A percentile compares a stretch with the other conserved stretches of the same genome.
These are phyloP conservation scores for Trypanosoma cruzi DNA, from an alignment of 208 protist species.

Conservation along the genomic window DNA sequence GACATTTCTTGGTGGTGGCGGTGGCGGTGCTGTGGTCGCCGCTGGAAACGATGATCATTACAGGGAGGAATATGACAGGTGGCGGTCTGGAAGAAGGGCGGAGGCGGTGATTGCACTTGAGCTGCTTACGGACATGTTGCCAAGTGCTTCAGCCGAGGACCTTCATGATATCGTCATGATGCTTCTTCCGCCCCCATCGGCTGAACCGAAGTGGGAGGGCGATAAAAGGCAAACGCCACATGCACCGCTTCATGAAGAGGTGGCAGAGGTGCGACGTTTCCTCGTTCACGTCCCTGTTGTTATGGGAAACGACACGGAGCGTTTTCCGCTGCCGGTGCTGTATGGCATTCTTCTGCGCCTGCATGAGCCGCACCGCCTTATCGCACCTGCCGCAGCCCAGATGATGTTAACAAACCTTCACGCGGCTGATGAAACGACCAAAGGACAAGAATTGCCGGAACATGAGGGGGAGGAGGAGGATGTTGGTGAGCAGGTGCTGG, in stretches of 20 bases:
- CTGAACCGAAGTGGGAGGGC: background rate
- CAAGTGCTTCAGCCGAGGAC: conserved; percentile 24
- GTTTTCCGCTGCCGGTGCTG: conserved; percentile 29
- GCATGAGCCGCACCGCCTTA: conserved; percentile 24
- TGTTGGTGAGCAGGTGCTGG: background rate
- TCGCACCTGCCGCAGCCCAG: conserved; percentile 19
- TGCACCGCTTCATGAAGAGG: background rate
- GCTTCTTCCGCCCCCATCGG: conserved; percentile 14
- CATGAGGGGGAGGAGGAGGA: background rate
- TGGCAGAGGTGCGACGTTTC: conserved; percentile 18
- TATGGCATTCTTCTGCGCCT: conserved; percentile 17
- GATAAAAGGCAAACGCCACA: background rate
- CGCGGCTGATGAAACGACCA: background rate
- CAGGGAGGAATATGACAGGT: too few species aligned
- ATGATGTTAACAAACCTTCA: conserved; percentile 22
- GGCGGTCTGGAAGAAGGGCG: background rate
- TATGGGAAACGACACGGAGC: conserved; percentile 40
- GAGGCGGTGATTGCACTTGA: conserved; percentile 17
- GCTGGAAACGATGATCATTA: background rate
- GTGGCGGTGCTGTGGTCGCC: background rate
- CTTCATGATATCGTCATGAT: conserved; percentile 24
- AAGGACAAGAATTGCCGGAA: background rate
- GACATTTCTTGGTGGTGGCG: background rate
- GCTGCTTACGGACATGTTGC: conserved; percentile 32
- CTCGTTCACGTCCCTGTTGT: conserved; percentile 40